Evolutionary conservation across 345 rosid genomes (phyloP).

Genomic region (Citrus inodora): DNA sequence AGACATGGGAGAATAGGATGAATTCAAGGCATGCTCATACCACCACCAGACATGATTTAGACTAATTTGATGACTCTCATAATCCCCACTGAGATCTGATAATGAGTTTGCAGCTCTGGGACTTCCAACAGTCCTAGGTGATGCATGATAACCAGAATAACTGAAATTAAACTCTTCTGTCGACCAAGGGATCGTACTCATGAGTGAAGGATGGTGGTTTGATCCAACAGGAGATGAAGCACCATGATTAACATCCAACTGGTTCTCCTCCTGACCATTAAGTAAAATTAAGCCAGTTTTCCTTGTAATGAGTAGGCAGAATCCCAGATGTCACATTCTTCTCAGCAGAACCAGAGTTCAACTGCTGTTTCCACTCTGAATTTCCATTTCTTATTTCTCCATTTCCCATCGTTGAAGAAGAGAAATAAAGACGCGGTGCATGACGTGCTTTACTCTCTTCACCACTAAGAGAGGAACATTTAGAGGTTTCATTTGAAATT

Average conservation of each 20-base stretch:
- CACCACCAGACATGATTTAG: constrained; percentile 44
- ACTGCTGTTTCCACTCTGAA: constrained; percentile 28
- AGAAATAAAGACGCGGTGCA: constrained; percentile 42
- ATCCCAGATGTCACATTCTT: constrained; percentile 17
- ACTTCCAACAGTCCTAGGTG: constrained; percentile 26
- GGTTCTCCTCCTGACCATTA: constrained; percentile 30
- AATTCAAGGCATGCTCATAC: constrained; percentile 37
- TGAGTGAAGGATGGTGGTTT: constrained; percentile 22
- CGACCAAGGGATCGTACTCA: constrained; percentile 31
- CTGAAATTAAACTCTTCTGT: constrained; percentile 44
- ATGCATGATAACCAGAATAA: constrained; percentile 26
- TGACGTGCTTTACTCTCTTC: constrained; percentile 31
- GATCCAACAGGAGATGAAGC: constrained; percentile 35
- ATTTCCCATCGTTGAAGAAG: constrained; percentile 24
- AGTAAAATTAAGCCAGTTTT: constrained; percentile 7
- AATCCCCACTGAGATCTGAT: constrained; percentile 68
- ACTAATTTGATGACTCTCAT: constrained; percentile 40
- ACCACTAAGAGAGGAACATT: constrained; percentile 25
- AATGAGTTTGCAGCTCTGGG: constrained; percentile 31
- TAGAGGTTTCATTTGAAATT: constrained; percentile 28
- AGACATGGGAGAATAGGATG: constrained; percentile 38
- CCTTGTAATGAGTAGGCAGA: constrained; percentile 14
- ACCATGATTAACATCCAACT: constrained; percentile 25
- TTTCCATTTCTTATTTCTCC: constrained; percentile 44
- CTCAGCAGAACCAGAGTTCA: constrained; percentile 22